phyloP scores from a whole-genome alignment of 2,329 filamentous ascomycete genomes.

The Fusarium clavum region DNA sequence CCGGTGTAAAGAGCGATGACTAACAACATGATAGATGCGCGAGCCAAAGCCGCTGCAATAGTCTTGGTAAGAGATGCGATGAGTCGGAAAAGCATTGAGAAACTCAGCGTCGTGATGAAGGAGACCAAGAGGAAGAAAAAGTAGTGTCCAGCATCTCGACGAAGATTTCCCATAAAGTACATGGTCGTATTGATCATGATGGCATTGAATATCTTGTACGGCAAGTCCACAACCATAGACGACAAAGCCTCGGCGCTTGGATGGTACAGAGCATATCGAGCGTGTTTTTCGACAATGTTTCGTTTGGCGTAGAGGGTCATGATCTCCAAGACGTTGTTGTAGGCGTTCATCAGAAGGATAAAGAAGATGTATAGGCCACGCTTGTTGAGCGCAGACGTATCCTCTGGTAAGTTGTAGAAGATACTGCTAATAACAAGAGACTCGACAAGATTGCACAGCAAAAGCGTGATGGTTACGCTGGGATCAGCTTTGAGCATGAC shows the following conservation, averaged over 20 bases:
- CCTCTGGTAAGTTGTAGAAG: conserved; percentile 35
- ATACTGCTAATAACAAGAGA: conserved; percentile 41
- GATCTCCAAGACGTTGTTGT: conserved; percentile 43
- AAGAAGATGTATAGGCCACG: conserved; percentile 37
- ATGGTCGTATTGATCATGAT: conserved; percentile 59
- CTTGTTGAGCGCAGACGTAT: conserved; percentile 22
- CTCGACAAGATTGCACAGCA: conserved; percentile 38
- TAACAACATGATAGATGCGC: conserved; percentile 41
- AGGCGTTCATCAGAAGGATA: conserved; percentile 40
- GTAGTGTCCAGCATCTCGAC: conserved; percentile 65
- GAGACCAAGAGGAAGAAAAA: conserved; percentile 62
- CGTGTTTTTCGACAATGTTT: conserved; percentile 51
- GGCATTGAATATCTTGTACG: conserved; percentile 43
- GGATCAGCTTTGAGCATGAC: conserved; percentile 42
- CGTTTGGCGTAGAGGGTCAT: conserved; percentile 48
- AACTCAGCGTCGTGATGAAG: conserved; percentile 67
- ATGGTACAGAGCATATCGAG: conserved; percentile 51
- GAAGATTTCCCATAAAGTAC: conserved; percentile 75
- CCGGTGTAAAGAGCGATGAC: conserved; percentile 62
- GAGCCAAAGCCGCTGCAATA: conserved; percentile 43
- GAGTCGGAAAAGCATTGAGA: conserved; percentile 71
- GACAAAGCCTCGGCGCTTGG: conserved; percentile 47
- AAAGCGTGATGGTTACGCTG: conserved; percentile 33
- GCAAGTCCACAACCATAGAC: conserved; percentile 38
- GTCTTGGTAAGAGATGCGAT: conserved; percentile 46